These are phyloP conservation scores for Pyricularia sp. DNA, from an alignment of 2,329 filamentous ascomycete genomes.

Conservation along the genomic window DNA sequence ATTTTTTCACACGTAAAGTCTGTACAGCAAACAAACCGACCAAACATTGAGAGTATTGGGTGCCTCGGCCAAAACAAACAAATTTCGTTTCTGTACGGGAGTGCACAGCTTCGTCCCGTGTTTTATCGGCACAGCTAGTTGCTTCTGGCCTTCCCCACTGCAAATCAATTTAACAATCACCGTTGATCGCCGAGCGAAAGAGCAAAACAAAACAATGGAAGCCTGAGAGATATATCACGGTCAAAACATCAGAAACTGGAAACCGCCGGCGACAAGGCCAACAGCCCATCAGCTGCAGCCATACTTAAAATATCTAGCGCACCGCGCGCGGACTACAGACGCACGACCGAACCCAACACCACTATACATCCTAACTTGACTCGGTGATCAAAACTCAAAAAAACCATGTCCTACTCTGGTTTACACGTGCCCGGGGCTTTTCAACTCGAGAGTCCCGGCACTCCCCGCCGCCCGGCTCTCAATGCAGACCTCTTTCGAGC, in stretches of 20 bases:
- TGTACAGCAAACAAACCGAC: not conserved
- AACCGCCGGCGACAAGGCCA: not conserved
- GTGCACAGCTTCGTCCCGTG: not conserved
- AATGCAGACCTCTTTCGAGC: conserved; percentile 23
- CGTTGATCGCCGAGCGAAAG: not conserved
- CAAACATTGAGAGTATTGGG: not conserved
- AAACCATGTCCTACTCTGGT: conserved; percentile 19
- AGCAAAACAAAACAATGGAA: not conserved
- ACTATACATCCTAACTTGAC: not conserved
- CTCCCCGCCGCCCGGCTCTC: conserved; percentile 15
- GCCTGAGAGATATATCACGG: not conserved
- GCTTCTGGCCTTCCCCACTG: not conserved
- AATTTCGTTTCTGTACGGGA: not conserved
- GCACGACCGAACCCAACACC: not conserved
- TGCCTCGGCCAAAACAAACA: not conserved
- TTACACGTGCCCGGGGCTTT: conserved; percentile 23
- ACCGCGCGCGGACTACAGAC: not conserved
- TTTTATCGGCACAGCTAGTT: not conserved
- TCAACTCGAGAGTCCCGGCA: conserved; percentile 15
- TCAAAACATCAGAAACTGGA: not conserved
- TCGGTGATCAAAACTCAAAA: not conserved
- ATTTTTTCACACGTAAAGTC: not conserved
- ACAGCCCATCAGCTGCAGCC: not conserved
- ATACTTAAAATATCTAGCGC: not conserved
- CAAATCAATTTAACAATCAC: not conserved